Conservation (phyloP, 148 eudicot genomes). For the Rhododendron kiyosumense region DNA sequence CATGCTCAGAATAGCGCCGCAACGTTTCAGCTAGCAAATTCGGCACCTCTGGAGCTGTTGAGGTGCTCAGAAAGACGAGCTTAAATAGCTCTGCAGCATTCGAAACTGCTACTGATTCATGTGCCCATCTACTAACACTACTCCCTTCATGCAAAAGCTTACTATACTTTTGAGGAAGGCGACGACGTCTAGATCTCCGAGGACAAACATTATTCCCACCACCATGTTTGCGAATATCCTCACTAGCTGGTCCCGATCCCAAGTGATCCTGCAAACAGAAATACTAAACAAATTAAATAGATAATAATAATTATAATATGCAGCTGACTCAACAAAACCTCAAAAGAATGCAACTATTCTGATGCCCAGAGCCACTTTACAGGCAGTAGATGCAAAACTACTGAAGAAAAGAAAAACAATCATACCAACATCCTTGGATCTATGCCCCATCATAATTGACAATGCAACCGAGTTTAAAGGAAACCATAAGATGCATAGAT, state of each 20-base stretch:
- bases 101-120: conserved; percentile 74
- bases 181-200: conserved; percentile 38
- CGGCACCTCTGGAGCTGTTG: conserved; percentile 64
- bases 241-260: conserved; percentile 12
- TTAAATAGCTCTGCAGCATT: conserved; percentile 90
- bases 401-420: not conserved
- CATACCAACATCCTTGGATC: not conserved
- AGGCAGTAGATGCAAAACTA: not conserved
- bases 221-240: conserved; percentile 30
- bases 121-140: conserved; percentile 29
- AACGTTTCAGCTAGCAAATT: conserved; percentile 79
- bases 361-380: not conserved
- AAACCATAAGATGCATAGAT: not conserved
- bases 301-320: not conserved
- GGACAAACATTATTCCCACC: conserved; percentile 29
- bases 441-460: not conserved
- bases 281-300: not conserved
- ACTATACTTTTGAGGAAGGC: conserved; percentile 55
- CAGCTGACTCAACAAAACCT: not conserved
- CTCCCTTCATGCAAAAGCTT: conserved; percentile 53
- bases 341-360: not conserved
- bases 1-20: conserved; percentile 88
- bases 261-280: conserved; percentile 35
- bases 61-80: conserved; percentile 76
- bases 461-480: not conserved